Conservation (phyloP, 352 stramenopile genomes). For the Pythium dissotocum region DNA sequence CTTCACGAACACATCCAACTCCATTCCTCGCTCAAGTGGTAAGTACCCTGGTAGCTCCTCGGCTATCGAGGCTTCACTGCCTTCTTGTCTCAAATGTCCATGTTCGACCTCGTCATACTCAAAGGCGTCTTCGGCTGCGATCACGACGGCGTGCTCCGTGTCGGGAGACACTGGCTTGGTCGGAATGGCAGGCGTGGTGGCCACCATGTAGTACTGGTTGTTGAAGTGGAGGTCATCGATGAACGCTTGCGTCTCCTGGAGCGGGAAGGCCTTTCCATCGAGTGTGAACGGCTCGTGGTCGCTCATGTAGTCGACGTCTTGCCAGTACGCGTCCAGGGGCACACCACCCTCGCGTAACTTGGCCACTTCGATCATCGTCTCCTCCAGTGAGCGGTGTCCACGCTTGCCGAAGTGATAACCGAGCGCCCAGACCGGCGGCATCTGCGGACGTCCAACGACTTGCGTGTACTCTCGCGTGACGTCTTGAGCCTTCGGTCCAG, state of each 20-base stretch:
- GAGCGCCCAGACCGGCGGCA: constrained; percentile 86
- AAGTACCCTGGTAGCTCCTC: constrained; percentile 16
- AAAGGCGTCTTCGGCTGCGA: constrained; percentile 1
- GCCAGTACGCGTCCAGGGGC: constrained; percentile 82
- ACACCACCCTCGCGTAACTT: constrained; percentile 44
- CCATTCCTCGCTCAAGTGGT: constrained; percentile 39
- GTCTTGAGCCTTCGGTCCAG: constrained; percentile 50
- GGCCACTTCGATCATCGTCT: constrained; percentile 36
- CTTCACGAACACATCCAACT: constrained; percentile 78
- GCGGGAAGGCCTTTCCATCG: constrained; percentile 55
- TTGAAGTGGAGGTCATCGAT: constrained; percentile 83
- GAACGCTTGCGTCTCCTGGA: constrained; percentile 43
- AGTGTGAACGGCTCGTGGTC: constrained; percentile 56
- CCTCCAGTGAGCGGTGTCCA: constrained; percentile 40
- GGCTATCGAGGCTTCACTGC: neutral
- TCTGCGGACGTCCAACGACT: constrained; percentile 67
- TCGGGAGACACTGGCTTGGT: constrained; percentile 6
- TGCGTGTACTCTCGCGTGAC: constrained; percentile 75
- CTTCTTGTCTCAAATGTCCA: neutral
- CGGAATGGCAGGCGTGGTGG: constrained; percentile 68
- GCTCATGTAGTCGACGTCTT: constrained; percentile 68
- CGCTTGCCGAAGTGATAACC: constrained; percentile 77
- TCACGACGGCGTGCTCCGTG: constrained; percentile 5
- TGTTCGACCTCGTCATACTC: constrained; percentile 1
- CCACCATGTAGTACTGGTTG: constrained; percentile 72